phyloP scores from a whole-genome alignment of 768 basidiomycete species.

The Psilocybe cubensis region DNA sequence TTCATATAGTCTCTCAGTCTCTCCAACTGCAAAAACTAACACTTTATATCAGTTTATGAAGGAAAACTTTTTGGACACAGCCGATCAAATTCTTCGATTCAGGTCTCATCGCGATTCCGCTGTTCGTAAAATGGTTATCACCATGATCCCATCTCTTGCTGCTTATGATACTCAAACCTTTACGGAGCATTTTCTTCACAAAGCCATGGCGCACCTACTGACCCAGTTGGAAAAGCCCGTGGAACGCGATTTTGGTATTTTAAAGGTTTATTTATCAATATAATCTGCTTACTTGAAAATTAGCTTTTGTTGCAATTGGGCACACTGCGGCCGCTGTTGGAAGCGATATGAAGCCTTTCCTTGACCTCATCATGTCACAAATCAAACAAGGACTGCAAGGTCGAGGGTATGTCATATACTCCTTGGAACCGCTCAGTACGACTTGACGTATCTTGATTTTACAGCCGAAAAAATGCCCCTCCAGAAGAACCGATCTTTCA shows the following conservation, averaged over 20 bases:
- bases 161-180: constrained; percentile 95
- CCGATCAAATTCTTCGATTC: constrained; percentile 89
- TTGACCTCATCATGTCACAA: constrained; percentile 87
- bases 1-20: neutral
- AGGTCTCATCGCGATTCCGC: constrained; percentile 85
- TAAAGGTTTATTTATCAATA: neutral
- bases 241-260: constrained; percentile 85
- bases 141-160: constrained; percentile 92
- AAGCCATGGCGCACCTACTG: constrained; percentile 91
- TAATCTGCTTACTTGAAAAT: constrained; percentile 13
- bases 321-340: constrained; percentile 91
- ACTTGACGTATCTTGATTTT: neutral
- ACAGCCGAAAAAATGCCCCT: constrained; percentile 85
- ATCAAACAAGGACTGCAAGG: constrained; percentile 89
- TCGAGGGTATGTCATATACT: constrained; percentile 62
- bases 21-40: neutral
- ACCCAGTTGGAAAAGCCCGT: constrained; percentile 86
- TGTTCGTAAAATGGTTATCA: constrained; percentile 93
- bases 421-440: too few species aligned
- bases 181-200: constrained; percentile 87
- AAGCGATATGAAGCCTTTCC: constrained; percentile 94
- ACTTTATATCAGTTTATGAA: constrained; percentile 73
- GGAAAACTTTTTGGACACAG: constrained; percentile 83
- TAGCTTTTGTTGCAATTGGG: constrained; percentile 96
- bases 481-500: constrained; percentile 96